Percentiles rank a stretch among this genome's conserved stretches.
phyloP scores from a whole-genome alignment of 2,329 filamentous ascomycete genomes.

The Rutstroemia sydowiana region DNA sequence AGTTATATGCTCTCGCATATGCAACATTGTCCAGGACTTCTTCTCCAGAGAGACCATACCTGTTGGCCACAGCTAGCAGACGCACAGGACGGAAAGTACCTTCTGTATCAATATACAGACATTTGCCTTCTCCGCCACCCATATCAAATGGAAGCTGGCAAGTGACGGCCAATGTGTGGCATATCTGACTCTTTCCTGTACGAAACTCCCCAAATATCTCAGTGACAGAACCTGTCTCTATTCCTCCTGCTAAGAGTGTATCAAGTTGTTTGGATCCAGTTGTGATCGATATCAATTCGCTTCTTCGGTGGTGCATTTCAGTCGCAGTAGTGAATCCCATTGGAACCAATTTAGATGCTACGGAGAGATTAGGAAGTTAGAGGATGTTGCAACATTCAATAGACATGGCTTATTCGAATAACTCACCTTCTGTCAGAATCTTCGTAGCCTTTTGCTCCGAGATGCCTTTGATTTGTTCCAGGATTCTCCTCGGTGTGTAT shows the following conservation, averaged over 20 bases:
- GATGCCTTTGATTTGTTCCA: conserved; percentile 96
- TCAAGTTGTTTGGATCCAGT: conserved; percentile 97
- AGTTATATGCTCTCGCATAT: conserved; percentile 97
- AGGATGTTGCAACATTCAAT: too few species aligned
- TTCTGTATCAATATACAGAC: conserved; percentile 96
- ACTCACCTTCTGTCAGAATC: conserved; percentile 73
- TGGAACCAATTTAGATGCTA: conserved; percentile 90
- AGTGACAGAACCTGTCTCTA: conserved; percentile 96
- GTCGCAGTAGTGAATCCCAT: conserved; percentile 99
- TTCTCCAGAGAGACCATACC: conserved; percentile 90
- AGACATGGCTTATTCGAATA: too few species aligned
- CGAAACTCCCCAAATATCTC: conserved; percentile 98
- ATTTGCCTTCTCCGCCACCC: conserved; percentile 97
- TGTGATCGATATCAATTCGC: conserved; percentile 95
- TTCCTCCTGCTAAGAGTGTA: conserved; percentile 84
- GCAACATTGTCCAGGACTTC: conserved; percentile 98
- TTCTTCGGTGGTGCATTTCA: conserved; percentile 95
- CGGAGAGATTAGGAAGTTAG: background rate
- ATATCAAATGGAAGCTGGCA: conserved; percentile 98
- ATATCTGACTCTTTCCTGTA: conserved; percentile 97
- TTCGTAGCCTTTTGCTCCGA: conserved; percentile 95
- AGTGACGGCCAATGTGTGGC: conserved; percentile 95
- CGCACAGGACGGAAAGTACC: conserved; percentile 94
- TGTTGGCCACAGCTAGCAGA: conserved; percentile 82
- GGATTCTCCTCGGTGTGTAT: conserved; percentile 73